Conservation (phyloP, 1,284 basidiomycete species). For the Leccinum cinnamomeum region DNA sequence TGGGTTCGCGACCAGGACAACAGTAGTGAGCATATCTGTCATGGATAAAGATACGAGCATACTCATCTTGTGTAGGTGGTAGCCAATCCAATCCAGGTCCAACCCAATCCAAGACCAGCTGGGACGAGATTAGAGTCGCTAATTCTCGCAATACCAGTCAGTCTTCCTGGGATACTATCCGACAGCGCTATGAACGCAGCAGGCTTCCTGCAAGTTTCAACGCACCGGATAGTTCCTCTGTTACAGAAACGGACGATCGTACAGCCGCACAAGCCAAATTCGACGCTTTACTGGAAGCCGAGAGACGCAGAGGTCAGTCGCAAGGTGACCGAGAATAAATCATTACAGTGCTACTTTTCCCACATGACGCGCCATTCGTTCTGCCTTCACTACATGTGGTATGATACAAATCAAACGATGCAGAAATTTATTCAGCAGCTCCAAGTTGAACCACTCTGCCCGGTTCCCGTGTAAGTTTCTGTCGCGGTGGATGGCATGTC, state of each 20-base stretch:
- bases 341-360: not conserved
- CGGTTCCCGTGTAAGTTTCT: conserved; percentile 8
- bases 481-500: conserved; percentile 7
- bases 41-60: not conserved
- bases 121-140: conserved; percentile 64
- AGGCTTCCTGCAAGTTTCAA: conserved; percentile 26
- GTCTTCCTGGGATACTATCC: conserved; percentile 66
- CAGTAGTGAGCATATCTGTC: conserved; percentile 12
- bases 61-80: conserved; percentile 8
- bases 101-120: conserved; percentile 40
- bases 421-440: conserved; percentile 12
- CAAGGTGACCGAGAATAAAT: conserved; percentile 11
- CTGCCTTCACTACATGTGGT: conserved; percentile 9
- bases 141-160: conserved; percentile 45
- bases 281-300: conserved; percentile 57
- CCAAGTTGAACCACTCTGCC: conserved; percentile 14
- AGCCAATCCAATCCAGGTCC: conserved; percentile 14
- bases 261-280: conserved; percentile 53
- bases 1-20: conserved; percentile 23
- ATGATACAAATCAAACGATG: conserved; percentile 7
- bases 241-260: conserved; percentile 36
- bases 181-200: conserved; percentile 54
- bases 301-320: conserved; percentile 41
- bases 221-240: conserved; percentile 14
- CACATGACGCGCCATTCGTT: not conserved